Conservation (phyloP, 75 land plant genomes). For the Adiantum capillusveneris region DNA sequence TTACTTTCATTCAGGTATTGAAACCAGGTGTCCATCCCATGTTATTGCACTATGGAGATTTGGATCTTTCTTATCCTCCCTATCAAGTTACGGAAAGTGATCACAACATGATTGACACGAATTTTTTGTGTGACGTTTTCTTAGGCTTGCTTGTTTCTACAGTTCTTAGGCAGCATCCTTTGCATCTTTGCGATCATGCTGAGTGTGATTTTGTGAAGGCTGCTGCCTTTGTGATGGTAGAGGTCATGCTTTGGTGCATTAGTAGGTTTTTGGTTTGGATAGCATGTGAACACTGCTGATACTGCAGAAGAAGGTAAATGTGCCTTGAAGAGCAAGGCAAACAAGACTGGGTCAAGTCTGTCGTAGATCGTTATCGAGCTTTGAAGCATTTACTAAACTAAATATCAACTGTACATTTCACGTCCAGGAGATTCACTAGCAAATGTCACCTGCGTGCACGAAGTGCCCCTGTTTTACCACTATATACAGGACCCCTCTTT, state of each 20-base stretch:
- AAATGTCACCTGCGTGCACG: too few relatives aligned
- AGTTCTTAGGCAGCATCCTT: conserved; percentile 14
- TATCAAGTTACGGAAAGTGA: conserved; percentile 30
- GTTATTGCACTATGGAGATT: conserved; percentile 8
- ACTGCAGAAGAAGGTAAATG: too few relatives aligned
- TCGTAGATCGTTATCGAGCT: too few relatives aligned
- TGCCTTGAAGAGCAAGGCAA: too few relatives aligned
- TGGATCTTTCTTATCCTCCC: conserved; percentile 15
- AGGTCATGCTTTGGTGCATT: conserved; percentile 18
- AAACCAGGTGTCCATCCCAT: conserved; percentile 13
- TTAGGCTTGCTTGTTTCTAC: conserved; percentile 3
- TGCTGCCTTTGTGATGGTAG: conserved; percentile 28
- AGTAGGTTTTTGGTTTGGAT: too few relatives aligned
- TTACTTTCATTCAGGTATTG: conserved; percentile 9
- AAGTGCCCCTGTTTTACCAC: too few relatives aligned
- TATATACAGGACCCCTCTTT: too few relatives aligned
- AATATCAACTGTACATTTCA: too few relatives aligned
- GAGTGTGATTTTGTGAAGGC: conserved; percentile 26
- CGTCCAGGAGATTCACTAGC: too few relatives aligned
- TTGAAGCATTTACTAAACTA: too few relatives aligned
- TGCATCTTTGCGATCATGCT: conserved; percentile 20
- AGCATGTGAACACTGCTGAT: too few relatives aligned
- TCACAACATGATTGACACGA: conserved; percentile 11
- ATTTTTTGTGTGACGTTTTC: conserved; percentile 21
- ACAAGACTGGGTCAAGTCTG: too few relatives aligned